Evolutionary conservation across 2,329 filamentous ascomycete species (phyloP).

Genomic region (Leptographium flavum): DNA sequence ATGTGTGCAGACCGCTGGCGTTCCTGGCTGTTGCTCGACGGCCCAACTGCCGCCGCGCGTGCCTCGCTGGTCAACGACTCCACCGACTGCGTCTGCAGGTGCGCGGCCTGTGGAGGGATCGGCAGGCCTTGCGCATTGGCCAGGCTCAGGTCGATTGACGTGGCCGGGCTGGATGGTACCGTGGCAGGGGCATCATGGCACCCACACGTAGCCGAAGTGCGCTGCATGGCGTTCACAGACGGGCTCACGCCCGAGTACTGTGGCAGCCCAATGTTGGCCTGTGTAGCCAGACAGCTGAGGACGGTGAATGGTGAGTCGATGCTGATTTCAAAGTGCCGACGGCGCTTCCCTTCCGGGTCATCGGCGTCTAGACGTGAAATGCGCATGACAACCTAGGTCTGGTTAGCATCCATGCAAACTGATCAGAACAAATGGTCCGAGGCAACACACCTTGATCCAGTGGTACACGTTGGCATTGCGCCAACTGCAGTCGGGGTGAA

Average conservation of each 20-base stretch:
- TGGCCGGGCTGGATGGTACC: conserved; percentile 51
- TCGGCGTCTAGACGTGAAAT: conserved; percentile 71
- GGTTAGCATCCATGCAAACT: conserved; percentile 44
- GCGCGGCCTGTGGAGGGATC: conserved; percentile 40
- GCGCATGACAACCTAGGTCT: conserved; percentile 67
- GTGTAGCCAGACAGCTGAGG: conserved; percentile 82
- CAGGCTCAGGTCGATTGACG: conserved; percentile 36
- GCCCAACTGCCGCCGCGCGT: background rate
- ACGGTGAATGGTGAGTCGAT: conserved; percentile 94
- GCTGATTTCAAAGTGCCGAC: conserved; percentile 87
- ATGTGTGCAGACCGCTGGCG: conserved; percentile 18
- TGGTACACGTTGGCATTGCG: conserved; percentile 89
- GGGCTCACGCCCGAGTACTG: conserved; percentile 49
- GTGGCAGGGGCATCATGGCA: conserved; percentile 33
- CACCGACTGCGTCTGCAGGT: conserved; percentile 21
- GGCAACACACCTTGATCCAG: conserved; percentile 85
- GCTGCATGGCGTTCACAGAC: conserved; percentile 30
- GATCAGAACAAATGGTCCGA: too few relatives aligned
- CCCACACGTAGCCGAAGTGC: conserved; percentile 34
- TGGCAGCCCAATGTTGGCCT: conserved; percentile 74
- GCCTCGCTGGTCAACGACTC: conserved; percentile 3
- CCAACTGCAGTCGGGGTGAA: conserved; percentile 88
- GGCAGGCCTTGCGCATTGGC: conserved; percentile 25
- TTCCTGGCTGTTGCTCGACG: conserved; percentile 11
- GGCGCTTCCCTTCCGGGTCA: conserved; percentile 55